phyloP scores from a whole-genome alignment of 2,329 filamentous ascomycete species.

The Colletotrichum echinochloae region DNA sequence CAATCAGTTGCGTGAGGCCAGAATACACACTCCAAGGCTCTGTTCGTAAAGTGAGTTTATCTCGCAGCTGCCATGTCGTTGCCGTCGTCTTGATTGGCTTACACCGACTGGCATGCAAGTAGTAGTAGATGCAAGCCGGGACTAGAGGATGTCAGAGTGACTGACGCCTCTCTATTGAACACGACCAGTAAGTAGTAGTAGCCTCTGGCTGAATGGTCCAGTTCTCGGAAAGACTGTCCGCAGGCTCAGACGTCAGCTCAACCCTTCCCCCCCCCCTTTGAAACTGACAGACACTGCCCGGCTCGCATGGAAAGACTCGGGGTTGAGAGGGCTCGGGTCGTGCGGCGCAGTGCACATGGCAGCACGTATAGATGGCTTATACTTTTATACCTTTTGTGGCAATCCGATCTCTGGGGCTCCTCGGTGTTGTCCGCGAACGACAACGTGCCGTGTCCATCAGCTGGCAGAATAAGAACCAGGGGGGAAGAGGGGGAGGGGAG shows the following conservation, averaged over 20 bases:
- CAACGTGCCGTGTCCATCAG: background rate
- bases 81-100: background rate
- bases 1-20: background rate
- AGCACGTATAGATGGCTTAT: background rate
- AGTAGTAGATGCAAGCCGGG: background rate
- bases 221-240: background rate
- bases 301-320: background rate
- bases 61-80: background rate
- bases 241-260: constrained; percentile 11
- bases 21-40: background rate
- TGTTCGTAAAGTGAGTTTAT: background rate
- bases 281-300: constrained; percentile 1
- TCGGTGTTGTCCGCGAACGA: background rate
- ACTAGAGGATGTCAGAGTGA: background rate
- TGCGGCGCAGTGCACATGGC: background rate
- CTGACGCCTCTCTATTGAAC: background rate
- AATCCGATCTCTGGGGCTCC: background rate
- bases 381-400: background rate
- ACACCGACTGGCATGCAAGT: background rate
- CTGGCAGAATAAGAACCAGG: background rate
- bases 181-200: background rate
- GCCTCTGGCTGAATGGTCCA: background rate
- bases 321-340: constrained; percentile 7
- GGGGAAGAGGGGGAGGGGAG: too few species aligned
- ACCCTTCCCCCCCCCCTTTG: background rate